phyloP scores from a whole-genome alignment of 257 asterid species.

The Mitragyna speciosa region DNA sequence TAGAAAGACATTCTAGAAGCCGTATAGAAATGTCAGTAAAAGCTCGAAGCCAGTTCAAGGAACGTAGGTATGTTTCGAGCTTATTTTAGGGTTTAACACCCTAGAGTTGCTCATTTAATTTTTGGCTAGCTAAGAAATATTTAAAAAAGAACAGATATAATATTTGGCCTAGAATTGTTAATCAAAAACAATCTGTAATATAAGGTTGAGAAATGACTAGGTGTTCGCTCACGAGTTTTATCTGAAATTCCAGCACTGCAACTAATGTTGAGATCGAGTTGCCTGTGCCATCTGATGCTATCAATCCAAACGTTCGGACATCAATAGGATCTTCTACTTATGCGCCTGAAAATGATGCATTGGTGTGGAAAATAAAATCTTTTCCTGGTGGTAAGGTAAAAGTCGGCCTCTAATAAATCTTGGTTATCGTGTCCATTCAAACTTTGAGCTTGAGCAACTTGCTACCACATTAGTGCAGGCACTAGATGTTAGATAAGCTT shows the following conservation, averaged over 20 bases:
- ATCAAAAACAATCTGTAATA: not conserved
- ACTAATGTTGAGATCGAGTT: slow-evolving; percentile 95
- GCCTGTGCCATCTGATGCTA: slow-evolving; percentile 95
- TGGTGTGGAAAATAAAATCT: slow-evolving; percentile 96
- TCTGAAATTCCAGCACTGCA: slow-evolving; percentile 75
- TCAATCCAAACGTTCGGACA: slow-evolving; percentile 92
- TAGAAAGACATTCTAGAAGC: slow-evolving; percentile 90
- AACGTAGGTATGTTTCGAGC: slow-evolving; percentile 69
- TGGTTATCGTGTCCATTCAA: not conserved
- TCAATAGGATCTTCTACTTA: slow-evolving; percentile 98
- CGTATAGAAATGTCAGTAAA: slow-evolving; percentile 85
- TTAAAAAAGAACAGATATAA: not conserved
- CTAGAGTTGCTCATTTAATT: not conserved
- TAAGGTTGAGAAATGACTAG: slow-evolving; percentile 3
- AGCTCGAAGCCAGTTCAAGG: slow-evolving; percentile 97
- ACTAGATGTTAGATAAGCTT: not conserved
- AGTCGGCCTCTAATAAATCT: slow-evolving; percentile 8
- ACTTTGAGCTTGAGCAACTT: not conserved
- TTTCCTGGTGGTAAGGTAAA: slow-evolving; percentile 99
- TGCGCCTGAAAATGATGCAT: slow-evolving; percentile 93
- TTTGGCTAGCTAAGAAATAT: not conserved
- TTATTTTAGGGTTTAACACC: not conserved
- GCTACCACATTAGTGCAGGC: not conserved
- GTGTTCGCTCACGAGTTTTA: slow-evolving; percentile 24
- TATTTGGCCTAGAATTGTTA: too few species aligned